Base-by-base conservation (phyloP, 2,329 filamentous ascomycete genomes). In the Penicillium fuscoglaucum region DNA sequence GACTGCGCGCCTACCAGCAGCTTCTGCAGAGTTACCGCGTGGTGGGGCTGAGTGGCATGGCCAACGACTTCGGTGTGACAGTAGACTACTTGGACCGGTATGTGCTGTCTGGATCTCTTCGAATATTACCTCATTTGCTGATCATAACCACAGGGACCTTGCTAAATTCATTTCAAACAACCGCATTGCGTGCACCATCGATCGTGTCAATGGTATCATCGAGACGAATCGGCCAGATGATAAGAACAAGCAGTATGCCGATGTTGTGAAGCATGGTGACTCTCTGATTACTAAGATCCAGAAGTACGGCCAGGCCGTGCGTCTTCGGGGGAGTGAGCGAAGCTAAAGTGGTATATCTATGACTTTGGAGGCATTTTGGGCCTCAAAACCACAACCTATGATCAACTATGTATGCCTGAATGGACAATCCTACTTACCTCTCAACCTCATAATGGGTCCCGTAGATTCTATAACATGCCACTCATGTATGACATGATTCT, bases 181-280 rank as follows among this genome's bases (percentile, higher is more conserved):
- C 73, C 89, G 93, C 68, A 93, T 99, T 71, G 88, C 93, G 52
- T 98, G 95, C 83, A 98, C 93, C 26, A 98, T 99, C 69, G 95
- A 99, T 79, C 90, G 95, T 55, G 95, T 99, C 64, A 91, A 93
- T 59, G 95, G 93, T 66, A 90, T 98, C 68, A 98, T 99, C 70
- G 95, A 98, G 84, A 99, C 95, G 45, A 97, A 97, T 80, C 86
- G 95, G 55, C 93, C 93, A 9, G 95, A 98, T 74, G 93, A 96
- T 81, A 99, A 99, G 87, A 98, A 98, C 84, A 97, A 96, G 84
- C 95, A 99, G 80, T 99, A 99, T 79, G 90, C 93, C 69, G 95
- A 99, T 70, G 92, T 98, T 39, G 92, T 99, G 61, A 95, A 95
- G 80, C 95, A 98, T 75, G 95, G 95, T 33, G 95, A 99, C 77